Conservation (phyloP, 2,329 filamentous ascomycete genomes). For the Colletotrichum sidae region DNA sequence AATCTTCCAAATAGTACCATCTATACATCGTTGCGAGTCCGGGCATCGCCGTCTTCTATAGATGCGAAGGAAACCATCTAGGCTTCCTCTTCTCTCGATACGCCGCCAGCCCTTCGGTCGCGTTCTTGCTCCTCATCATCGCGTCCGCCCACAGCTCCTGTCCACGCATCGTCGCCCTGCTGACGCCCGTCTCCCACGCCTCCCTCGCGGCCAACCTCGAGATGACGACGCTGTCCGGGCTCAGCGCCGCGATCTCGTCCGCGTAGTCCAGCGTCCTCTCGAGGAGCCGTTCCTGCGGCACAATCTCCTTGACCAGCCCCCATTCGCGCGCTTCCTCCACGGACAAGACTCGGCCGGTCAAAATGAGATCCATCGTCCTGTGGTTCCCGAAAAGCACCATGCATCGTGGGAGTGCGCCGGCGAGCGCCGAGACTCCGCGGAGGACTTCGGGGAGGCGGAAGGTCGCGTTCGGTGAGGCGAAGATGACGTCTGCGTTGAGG, state of each 20-base stretch:
- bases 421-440: constrained; percentile 67
- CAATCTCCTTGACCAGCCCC: constrained; percentile 46
- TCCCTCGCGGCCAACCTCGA: constrained; percentile 46
- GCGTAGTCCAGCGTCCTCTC: constrained; percentile 46
- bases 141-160: constrained; percentile 46
- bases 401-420: constrained; percentile 65
- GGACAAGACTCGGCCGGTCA: constrained; percentile 43
- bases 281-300: constrained; percentile 45
- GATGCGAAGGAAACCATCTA: constrained; percentile 45
- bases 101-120: constrained; percentile 43
- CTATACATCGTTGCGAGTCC: too few species aligned
- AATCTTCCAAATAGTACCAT: too few species aligned
- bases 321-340: constrained; percentile 47
- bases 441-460: constrained; percentile 70
- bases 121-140: constrained; percentile 46
- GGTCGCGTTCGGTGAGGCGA: constrained; percentile 62
- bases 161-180: constrained; percentile 48
- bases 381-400: constrained; percentile 49
- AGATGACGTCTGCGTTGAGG: constrained; percentile 66
- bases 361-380: constrained; percentile 47
- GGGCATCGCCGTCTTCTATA: background rate
- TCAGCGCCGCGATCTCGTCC: constrained; percentile 44
- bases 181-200: constrained; percentile 50
- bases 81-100: constrained; percentile 47
- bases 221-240: constrained; percentile 49